A percentile compares a stretch with the other conserved stretches of the same genome.
These are phyloP conservation scores for Aphanoascus verrucosus DNA, from an alignment of 2,329 filamentous ascomycete species.

Conservation along the genomic window DNA sequence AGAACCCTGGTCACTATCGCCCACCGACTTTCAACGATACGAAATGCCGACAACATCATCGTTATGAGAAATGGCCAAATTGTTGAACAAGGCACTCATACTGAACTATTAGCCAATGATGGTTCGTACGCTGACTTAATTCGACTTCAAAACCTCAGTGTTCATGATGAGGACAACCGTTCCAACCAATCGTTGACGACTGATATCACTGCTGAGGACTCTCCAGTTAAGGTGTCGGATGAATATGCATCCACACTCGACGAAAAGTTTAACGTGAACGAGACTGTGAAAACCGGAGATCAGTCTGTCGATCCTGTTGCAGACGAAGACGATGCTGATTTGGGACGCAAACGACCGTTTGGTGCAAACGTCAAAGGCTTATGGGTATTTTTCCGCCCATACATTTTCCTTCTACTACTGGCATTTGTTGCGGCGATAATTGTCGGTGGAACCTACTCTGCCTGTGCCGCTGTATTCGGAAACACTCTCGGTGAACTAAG, in stretches of 20 bases:
- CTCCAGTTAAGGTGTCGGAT: neutral
- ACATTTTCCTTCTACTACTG: slow-evolving; percentile 36
- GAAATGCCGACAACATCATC: slow-evolving; percentile 23
- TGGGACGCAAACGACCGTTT: slow-evolving; percentile 20
- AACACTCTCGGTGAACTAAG: slow-evolving; percentile 49
- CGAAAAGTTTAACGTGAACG: neutral
- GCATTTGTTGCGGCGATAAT: slow-evolving; percentile 43
- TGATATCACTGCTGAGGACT: slow-evolving; percentile 1
- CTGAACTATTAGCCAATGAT: slow-evolving; percentile 20
- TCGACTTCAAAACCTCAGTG: slow-evolving; percentile 30
- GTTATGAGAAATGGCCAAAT: slow-evolving; percentile 22
- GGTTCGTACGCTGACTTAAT: slow-evolving; percentile 38
- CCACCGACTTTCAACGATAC: slow-evolving; percentile 23
- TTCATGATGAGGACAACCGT: slow-evolving; percentile 7
- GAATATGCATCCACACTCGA: slow-evolving; percentile 20
- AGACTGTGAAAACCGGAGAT: neutral
- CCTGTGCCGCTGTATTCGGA: slow-evolving; percentile 50
- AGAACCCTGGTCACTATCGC: slow-evolving; percentile 23
- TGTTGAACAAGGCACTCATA: slow-evolving; percentile 21
- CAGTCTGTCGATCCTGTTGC: slow-evolving; percentile 18
- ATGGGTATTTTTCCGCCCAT: slow-evolving; percentile 31
- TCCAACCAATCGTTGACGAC: slow-evolving; percentile 7
- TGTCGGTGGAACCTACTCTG: slow-evolving; percentile 49
- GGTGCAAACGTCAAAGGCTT: slow-evolving; percentile 19
- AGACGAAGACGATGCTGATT: slow-evolving; percentile 14